Evolutionary conservation across 495 filamentous ascomycete species (phyloP), one percentile per base, ranked within the genome.

Genomic region (Neurospora sp.): DNA sequence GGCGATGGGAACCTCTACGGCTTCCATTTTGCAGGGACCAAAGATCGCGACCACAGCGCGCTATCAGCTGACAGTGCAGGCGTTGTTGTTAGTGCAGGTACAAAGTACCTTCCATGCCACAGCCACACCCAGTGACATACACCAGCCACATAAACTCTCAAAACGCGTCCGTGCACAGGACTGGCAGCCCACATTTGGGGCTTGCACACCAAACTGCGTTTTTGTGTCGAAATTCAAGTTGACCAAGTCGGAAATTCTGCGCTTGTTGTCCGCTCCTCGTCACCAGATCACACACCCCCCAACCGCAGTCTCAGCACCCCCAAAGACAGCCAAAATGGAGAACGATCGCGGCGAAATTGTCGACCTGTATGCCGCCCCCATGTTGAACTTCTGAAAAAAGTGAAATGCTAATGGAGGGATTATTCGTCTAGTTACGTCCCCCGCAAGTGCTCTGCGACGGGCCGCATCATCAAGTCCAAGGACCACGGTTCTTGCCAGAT

Each of bases 391-490:
- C 1, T 4, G 1, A n/a, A 20, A n/a, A n/a, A 20, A 8, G 20
- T 27, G 20, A 59, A 27, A 27, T 22, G 48, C 48, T 59, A 14
- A 59, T 12, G 10, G 9, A 22, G 45, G 9, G 45, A 20, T 10
- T 48, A 20, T 10, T 48, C 9, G 18, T 79, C 74, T 82, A 97
- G 94, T 84, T 98, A 98, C 89, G 94, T 98, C 88, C 95, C 96
- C 84, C 94, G 96, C 89, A 99, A 95, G 90, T 95, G 93, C 91
- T 92, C 89, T 84, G 93, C 93, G 80, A 95, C 93, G 84, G 92
- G 92, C 91, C 90, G 93, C 85, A 97, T 98, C 90, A 97, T 98
- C 90, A 97, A 97, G 88, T 93, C 96, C 87, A 97, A 98, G 87
- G 96, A 96, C 86, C 93, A 96, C 88, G 93, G 92, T 78, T 94